Conservation (phyloP, 768 basidiomycete genomes). For the Artomyces pyxidatus region DNA sequence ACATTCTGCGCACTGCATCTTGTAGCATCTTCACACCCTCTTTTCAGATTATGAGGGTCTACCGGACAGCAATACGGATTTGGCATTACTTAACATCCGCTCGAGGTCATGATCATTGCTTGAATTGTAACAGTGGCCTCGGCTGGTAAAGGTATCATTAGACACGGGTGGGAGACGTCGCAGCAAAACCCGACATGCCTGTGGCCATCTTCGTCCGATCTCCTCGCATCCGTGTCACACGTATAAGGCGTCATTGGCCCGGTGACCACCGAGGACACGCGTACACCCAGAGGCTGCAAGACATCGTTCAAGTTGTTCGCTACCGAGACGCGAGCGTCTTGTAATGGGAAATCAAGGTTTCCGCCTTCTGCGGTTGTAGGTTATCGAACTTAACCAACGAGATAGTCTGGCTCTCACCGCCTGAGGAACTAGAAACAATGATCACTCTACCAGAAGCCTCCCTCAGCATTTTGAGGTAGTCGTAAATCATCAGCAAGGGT, state of each 20-base stretch:
- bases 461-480: constrained; percentile 22
- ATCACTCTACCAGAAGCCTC: constrained; percentile 25
- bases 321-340: constrained; percentile 6
- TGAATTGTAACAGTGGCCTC: too few relatives aligned
- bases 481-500: constrained; percentile 21
- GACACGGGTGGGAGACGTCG: too few relatives aligned
- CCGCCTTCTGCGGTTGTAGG: background rate
- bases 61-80: too few relatives aligned
- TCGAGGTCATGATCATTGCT: too few relatives aligned
- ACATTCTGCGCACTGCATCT: constrained; percentile 8
- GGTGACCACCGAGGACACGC: constrained; percentile 8
- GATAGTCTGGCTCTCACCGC: constrained; percentile 5
- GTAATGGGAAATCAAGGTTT: background rate
- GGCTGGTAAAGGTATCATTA: too few relatives aligned
- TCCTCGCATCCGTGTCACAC: background rate
- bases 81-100: too few relatives aligned
- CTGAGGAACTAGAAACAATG: constrained; percentile 18
- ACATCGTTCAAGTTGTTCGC: constrained; percentile 13
- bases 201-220: background rate
- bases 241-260: background rate
- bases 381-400: background rate
- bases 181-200: background rate
- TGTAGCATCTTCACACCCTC: too few relatives aligned
- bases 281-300: constrained; percentile 15
- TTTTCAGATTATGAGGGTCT: too few relatives aligned